Evolutionary conservation across 495 filamentous ascomycete genomes (phyloP).

Genomic region (Tetracladium setigerum): DNA sequence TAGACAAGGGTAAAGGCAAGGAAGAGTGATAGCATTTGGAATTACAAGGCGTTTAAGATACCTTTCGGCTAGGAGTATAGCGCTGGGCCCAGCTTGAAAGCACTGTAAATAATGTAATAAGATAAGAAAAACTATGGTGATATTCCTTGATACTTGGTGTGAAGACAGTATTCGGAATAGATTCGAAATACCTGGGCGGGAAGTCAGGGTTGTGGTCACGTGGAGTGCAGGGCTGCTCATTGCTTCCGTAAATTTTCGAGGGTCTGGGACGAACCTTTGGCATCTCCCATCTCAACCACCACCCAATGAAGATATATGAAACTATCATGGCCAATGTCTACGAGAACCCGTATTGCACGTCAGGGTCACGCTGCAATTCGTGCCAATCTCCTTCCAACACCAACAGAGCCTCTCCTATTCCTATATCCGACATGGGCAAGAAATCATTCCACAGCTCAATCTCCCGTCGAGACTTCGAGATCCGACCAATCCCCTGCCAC

Average conservation of each 20-base stretch:
- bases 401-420: slow-evolving; percentile 19
- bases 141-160: not conserved
- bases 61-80: slow-evolving; percentile 6
- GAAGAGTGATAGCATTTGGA: slow-evolving; percentile 5
- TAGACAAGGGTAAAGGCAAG: too few species aligned
- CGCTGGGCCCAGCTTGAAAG: not conserved
- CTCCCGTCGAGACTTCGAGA: too few species aligned
- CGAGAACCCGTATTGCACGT: slow-evolving; percentile 15
- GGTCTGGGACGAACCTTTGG: not conserved
- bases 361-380: slow-evolving; percentile 10
- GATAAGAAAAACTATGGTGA: not conserved
- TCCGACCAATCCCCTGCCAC: too few species aligned
- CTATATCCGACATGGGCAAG: slow-evolving; percentile 17
- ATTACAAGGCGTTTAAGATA: slow-evolving; percentile 10
- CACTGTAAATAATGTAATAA: not conserved
- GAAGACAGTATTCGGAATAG: too few species aligned
- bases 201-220: not conserved
- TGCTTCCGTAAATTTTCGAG: not conserved
- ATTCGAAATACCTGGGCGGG: too few species aligned
- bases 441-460: slow-evolving; percentile 4
- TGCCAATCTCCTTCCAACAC: slow-evolving; percentile 14
- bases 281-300: not conserved
- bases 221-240: not conserved
- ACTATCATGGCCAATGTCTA: slow-evolving; percentile 20
- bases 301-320: slow-evolving; percentile 2